Base-by-base conservation (phyloP, 148 eudicot genomes). In the Fallopia convolvulus region DNA sequence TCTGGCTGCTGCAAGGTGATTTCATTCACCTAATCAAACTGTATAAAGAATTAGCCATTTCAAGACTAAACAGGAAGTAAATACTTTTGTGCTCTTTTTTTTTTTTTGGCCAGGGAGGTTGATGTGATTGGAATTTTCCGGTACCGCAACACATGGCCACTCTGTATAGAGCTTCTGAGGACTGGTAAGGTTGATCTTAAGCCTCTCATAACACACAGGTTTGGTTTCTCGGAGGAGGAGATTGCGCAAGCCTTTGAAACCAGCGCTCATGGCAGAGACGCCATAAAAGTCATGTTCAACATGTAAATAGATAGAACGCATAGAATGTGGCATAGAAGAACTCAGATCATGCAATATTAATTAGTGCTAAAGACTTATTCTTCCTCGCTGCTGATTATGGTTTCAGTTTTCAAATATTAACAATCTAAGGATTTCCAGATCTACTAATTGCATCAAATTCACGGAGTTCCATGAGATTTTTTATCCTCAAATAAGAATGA, bases 151-250 rank as follows among this genome's bases (percentile, higher is more conserved):
- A 48, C 50, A 11, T 48, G 50, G 50, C 50, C 50, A 48, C 21
- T 74, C 13, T 93, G 98, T 83, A 83, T 93, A 12, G 96, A 91
- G 78, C 90, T 93, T 74, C 70, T 93, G 60, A 86, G 79, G 70
- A 91, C 94, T 56, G 97, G 98, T 41, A 93, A 93, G 84, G 86
- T 93, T 52, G 94, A 93, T 73, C 92, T 91, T 84, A 93, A 91
- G 85, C 97, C 98, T 4, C 83, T 93, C 73, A 93, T 93, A 81
- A 93, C 97, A 23, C 97, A 91, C 79, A 86, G 97, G 79, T 91
- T 78, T 46, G 97, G 97, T 41, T 93, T 93, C 87, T 88, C 94
- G 1, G 60, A 53, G 40, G 92, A 93, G 76, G 98, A 91, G 81
- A 93, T 93, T 17, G 97, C 88, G 80, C 92, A 91, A 78, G 97